These are phyloP conservation scores for Boletus rubroflammeus DNA, from an alignment of 768 basidiomycete genomes.

Conservation along the genomic window DNA sequence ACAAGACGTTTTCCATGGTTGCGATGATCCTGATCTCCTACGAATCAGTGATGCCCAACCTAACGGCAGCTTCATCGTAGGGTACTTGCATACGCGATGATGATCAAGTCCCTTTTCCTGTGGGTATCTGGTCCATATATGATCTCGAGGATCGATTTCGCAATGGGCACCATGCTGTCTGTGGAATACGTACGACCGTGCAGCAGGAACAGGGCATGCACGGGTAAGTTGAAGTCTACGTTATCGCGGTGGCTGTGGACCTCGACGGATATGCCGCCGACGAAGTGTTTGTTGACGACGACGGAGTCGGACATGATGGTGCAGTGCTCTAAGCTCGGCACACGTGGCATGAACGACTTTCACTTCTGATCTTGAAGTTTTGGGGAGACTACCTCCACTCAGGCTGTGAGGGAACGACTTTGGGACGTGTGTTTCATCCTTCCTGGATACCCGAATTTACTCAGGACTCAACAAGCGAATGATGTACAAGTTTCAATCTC, in stretches of 20 bases:
- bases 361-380: no score
- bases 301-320: constrained; percentile 18
- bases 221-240: constrained; percentile 17
- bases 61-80: background rate
- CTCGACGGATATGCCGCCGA: constrained; percentile 28
- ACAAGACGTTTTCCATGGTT: constrained; percentile 30
- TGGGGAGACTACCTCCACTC: no score
- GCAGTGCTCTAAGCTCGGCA: no score
- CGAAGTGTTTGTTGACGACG: constrained; percentile 9
- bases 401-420: no score
- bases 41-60: background rate
- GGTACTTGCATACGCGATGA: constrained; percentile 27
- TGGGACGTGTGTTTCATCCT: background rate
- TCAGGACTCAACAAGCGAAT: no score
- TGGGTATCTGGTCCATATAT: constrained; percentile 8
- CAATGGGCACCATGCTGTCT: constrained; percentile 10
- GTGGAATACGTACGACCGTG: constrained; percentile 25
- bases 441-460: background rate
- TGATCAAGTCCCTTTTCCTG: constrained; percentile 26
- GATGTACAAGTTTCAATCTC: background rate
- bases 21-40: constrained; percentile 26
- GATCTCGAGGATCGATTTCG: constrained; percentile 22
- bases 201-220: constrained; percentile 27
- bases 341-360: no score
- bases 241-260: constrained; percentile 21